Base-by-base conservation (phyloP, 345 rosid genomes). In the Bretschneidera sinensis region DNA sequence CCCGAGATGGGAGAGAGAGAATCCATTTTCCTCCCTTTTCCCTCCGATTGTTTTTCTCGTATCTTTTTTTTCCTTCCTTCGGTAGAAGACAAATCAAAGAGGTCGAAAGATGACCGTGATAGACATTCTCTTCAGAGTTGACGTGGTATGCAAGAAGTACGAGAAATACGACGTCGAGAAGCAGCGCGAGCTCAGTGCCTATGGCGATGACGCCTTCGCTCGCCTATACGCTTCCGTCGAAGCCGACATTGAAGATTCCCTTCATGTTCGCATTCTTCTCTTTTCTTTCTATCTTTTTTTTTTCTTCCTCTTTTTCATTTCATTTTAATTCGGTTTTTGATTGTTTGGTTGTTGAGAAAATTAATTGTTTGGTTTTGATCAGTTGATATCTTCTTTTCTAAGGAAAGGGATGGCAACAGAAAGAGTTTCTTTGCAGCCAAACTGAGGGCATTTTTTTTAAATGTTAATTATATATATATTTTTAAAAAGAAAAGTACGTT, bases 131-230 rank as follows among this genome's bases (percentile, higher is more conserved):
- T 89, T 84, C 67, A 61, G 95, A 66, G 83, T 85, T 60, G 94
- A 92, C 10, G 84, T 77, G 64, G 85, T 92, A 19, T 87, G 98
- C 80, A 89, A 78, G 78, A 89, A 76, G 63, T 87, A 87, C 54
- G 94, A 87, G 24, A 84, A 85, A 71, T 87, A 89, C 48, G 96
- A 89, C 28, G 39, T 84, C 57, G 85, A 83, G 49, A 87, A 81
- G 76, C 96, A 87, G 48, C 81, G 85, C 0, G 81, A 82, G 59
- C 71, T 63, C 23, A 78, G 74, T 21, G 74, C 81, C 60, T 76
- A 79, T 24, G 86, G 82, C n/a, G 89, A 81, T 23, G 96, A 89
- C 53, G 86, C 84, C 63, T 92, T 85, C 73, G 81, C 87, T 50
- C 81, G 79, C 14, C 84, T 79, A 35, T 89, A 65, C 64, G 60